A percentile compares a stretch with the other conserved stretches of the same genome.
Conservation (phyloP, 345 rosid genomes). For the Cardamine chenopodiifolia region DNA sequence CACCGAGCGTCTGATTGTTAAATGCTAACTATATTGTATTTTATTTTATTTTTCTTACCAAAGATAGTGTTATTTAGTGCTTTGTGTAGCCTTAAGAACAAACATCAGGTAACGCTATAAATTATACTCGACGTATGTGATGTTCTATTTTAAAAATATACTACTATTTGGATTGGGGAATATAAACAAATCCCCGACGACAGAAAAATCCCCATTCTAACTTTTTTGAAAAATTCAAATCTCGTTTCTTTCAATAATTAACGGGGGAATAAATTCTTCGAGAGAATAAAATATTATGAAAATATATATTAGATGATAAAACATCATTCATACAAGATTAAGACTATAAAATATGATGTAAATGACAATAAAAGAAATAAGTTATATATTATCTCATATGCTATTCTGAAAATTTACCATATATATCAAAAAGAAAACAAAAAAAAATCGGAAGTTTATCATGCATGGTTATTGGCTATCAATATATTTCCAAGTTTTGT, state of each 20-base stretch:
- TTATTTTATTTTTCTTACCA: not conserved
- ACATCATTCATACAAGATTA: conserved; percentile 3
- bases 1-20: conserved; percentile 11
- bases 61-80: conserved; percentile 32
- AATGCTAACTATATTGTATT: not conserved
- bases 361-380: not conserved
- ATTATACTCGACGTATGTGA: conserved; percentile 2
- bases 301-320: not conserved
- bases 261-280: too few species aligned
- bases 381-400: not conserved
- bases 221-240: not conserved
- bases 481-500: not conserved
- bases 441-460: not conserved
- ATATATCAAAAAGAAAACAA: not conserved
- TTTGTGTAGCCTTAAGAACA: conserved; percentile 32
- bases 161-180: conserved; percentile 1
- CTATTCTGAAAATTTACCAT: not conserved
- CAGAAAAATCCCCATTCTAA: not conserved
- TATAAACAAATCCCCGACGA: conserved; percentile 19
- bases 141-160: not conserved
- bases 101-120: conserved; percentile 33
- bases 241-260: conserved; percentile 3
- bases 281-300: not conserved
- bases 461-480: not conserved
- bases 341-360: not conserved